Conservation (phyloP, 1,284 basidiomycete genomes). For the Anthracocystis walkeri region DNA sequence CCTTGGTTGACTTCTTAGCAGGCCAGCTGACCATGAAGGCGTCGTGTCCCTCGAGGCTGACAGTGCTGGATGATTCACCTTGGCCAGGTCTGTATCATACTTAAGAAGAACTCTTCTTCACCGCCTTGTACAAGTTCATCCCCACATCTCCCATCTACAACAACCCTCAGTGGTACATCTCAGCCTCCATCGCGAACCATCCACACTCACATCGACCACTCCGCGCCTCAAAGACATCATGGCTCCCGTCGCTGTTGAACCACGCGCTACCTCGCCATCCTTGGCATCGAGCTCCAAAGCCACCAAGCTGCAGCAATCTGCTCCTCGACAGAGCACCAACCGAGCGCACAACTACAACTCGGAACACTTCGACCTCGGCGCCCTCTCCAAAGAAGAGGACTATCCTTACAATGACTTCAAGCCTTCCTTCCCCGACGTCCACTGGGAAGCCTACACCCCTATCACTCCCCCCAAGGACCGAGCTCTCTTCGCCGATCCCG, state of each 20-base stretch:
- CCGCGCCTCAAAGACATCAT: constrained; percentile 7
- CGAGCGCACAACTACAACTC: constrained; percentile 27
- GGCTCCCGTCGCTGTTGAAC: constrained; percentile 47
- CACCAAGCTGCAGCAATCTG: constrained; percentile 2
- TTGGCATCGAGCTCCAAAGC: constrained; percentile 18
- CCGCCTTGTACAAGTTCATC: neutral
- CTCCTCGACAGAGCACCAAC: constrained; percentile 21
- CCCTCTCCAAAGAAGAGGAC: constrained; percentile 38
- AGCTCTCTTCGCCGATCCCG: constrained; percentile 69
- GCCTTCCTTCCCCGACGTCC: constrained; percentile 54
- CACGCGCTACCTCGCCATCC: constrained; percentile 25
- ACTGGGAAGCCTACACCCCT: constrained; percentile 51
- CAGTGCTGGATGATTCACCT: constrained; percentile 5
- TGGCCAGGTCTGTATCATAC: neutral
- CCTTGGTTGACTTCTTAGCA: neutral
- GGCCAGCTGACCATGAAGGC: neutral
- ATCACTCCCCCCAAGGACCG: constrained; percentile 47
- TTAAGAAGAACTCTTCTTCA: neutral
- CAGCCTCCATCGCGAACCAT: neutral
- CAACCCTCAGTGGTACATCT: too few relatives aligned
- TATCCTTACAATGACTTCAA: constrained; percentile 59
- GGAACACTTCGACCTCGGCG: constrained; percentile 48
- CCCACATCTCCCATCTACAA: neutral
- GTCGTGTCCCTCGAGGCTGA: too few relatives aligned
- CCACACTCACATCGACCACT: neutral